Percentiles rank a stretch among this genome's conserved stretches.
Conservation (phyloP, 2,329 filamentous ascomycete genomes). For the Hypoxylon sp. region DNA sequence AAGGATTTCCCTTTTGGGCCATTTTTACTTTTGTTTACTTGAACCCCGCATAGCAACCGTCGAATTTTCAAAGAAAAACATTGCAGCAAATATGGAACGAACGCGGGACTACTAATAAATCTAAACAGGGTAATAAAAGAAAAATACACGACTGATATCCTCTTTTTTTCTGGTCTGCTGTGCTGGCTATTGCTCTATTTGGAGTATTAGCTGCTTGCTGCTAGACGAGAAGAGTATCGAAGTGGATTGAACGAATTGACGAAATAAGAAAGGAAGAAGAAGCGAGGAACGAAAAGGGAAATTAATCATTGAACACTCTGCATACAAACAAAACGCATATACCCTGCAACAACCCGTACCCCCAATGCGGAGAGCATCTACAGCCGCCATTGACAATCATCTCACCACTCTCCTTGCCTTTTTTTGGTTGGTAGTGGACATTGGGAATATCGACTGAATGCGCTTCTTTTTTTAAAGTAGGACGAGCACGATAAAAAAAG, state of each 20-base stretch:
- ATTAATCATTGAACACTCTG: too few species aligned
- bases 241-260: slow-evolving; percentile 1
- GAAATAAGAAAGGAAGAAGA: slow-evolving; percentile 2
- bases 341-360: slow-evolving; percentile 14
- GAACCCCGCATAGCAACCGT: slow-evolving; percentile 43
- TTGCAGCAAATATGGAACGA: slow-evolving; percentile 17
- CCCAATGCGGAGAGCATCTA: slow-evolving; percentile 22
- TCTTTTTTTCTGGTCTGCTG: neutral
- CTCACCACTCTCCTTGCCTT: slow-evolving; percentile 9
- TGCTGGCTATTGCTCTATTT: neutral
- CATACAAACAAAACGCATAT: slow-evolving; percentile 4
- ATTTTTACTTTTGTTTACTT: slow-evolving; percentile 43
- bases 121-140: slow-evolving; percentile 1
- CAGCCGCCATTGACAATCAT: slow-evolving; percentile 14
- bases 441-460: slow-evolving; percentile 1
- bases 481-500: neutral
- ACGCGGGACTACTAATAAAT: slow-evolving; percentile 18
- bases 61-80: slow-evolving; percentile 25
- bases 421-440: slow-evolving; percentile 1
- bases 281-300: too few species aligned
- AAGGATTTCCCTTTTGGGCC: too few species aligned
- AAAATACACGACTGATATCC: neutral
- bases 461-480: too few species aligned
- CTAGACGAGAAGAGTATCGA: too few species aligned
- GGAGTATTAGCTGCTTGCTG: neutral